Conservation (phyloP, 1,284 basidiomycete species). For the Heliocybe sulcata region DNA sequence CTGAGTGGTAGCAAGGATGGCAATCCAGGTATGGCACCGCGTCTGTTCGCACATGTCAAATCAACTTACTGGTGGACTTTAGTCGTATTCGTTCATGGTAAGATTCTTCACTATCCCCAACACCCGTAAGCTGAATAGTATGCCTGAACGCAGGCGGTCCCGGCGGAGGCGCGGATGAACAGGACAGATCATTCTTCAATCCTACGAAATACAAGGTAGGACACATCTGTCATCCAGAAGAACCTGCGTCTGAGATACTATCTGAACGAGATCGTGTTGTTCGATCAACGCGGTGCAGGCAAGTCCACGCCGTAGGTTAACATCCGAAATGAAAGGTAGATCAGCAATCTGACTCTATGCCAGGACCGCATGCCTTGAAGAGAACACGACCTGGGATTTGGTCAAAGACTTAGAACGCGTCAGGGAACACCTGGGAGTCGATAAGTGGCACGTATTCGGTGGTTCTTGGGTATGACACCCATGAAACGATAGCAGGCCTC, state of each 20-base stretch:
- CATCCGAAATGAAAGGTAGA: neutral
- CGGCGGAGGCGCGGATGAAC: slow-evolving; percentile 60
- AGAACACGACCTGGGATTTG: slow-evolving; percentile 95
- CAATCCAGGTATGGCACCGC: slow-evolving; percentile 46
- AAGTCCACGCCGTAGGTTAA: slow-evolving; percentile 71
- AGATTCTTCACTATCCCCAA: slow-evolving; percentile 8
- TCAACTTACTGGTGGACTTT: neutral
- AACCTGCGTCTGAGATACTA: neutral
- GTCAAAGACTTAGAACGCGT: slow-evolving; percentile 54
- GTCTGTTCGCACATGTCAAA: neutral
- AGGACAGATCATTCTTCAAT: slow-evolving; percentile 77
- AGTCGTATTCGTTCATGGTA: slow-evolving; percentile 83
- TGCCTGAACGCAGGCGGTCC: slow-evolving; percentile 63
- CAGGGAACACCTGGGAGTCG: slow-evolving; percentile 56
- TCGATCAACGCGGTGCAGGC: slow-evolving; percentile 87
- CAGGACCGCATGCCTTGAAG: slow-evolving; percentile 63
- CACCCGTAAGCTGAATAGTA: neutral
- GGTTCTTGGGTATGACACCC: slow-evolving; percentile 79
- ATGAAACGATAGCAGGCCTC: too few species aligned
- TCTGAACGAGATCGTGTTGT: slow-evolving; percentile 57
- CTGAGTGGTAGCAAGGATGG: slow-evolving; percentile 73
- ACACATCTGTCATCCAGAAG: neutral
- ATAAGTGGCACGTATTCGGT: slow-evolving; percentile 92
- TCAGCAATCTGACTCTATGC: slow-evolving; percentile 17
- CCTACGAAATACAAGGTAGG: slow-evolving; percentile 74